A percentile compares a stretch with the other conserved stretches of the same genome.
Conservation (phyloP, 2,329 filamentous ascomycete species). For the Pyrenophora graminea region DNA sequence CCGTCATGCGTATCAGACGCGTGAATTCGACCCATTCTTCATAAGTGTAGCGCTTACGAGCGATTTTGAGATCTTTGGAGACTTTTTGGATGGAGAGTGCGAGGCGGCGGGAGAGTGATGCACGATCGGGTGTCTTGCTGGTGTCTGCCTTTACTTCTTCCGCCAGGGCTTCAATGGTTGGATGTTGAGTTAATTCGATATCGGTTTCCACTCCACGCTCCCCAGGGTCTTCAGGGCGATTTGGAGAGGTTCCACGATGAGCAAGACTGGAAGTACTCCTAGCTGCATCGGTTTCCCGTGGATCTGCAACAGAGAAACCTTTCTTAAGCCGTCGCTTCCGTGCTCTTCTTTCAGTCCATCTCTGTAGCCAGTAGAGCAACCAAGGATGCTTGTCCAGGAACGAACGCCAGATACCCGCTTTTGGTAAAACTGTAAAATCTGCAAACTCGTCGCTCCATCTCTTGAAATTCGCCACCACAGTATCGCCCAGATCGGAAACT, state of each 20-base stretch:
- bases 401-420: conserved; percentile 57
- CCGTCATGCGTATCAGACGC: conserved; percentile 67
- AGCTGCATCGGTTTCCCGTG: conserved; percentile 31
- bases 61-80: conserved; percentile 63
- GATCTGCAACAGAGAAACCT: conserved; percentile 53
- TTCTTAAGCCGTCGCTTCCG: conserved; percentile 49
- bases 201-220: conserved; percentile 10
- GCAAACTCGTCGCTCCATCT: conserved; percentile 63
- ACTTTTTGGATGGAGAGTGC: conserved; percentile 72
- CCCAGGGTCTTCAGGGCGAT: background rate
- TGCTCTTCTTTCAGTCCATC: conserved; percentile 42
- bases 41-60: conserved; percentile 71
- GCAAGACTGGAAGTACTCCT: conserved; percentile 13
- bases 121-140: conserved; percentile 42
- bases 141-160: conserved; percentile 18
- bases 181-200: conserved; percentile 10
- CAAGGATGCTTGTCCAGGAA: conserved; percentile 56
- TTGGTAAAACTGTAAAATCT: conserved; percentile 69
- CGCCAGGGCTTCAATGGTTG: conserved; percentile 14
- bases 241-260: conserved; percentile 15
- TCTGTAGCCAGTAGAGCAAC: conserved; percentile 43
- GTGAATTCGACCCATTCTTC: conserved; percentile 88
- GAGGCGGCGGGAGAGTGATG: conserved; percentile 63
- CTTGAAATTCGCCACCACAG: conserved; percentile 71
- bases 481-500: conserved; percentile 66